Conservation (phyloP, 352 stramenopile species). For the Aphanomyces invadans region DNA sequence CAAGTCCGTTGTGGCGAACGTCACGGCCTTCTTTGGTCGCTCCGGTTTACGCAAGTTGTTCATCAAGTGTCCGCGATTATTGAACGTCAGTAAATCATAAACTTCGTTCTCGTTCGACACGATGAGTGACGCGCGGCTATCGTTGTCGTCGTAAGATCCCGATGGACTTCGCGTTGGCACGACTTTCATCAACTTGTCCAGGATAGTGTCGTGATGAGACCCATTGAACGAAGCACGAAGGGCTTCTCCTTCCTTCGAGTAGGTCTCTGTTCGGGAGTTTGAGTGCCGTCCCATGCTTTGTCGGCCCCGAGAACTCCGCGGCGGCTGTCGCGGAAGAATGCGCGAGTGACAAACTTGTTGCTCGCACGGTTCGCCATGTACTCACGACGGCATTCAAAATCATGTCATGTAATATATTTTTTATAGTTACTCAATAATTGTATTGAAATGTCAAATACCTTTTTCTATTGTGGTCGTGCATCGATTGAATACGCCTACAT, state of each 20-base stretch:
- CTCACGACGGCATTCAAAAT: not conserved
- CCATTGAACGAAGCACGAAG: slow-evolving; percentile 7
- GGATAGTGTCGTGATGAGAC: slow-evolving; percentile 2
- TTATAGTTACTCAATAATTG: not conserved
- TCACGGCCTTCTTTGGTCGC: slow-evolving; percentile 2
- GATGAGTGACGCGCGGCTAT: not conserved
- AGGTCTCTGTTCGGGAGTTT: slow-evolving; percentile 1
- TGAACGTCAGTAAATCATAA: slow-evolving; percentile 10
- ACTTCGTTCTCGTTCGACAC: not conserved
- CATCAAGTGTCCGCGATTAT: not conserved
- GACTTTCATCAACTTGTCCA: slow-evolving; percentile 6
- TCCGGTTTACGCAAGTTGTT: not conserved
- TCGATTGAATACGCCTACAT: too few relatives aligned
- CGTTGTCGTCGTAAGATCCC: not conserved
- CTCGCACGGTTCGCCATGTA: not conserved
- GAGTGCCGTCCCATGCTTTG: slow-evolving; percentile 4
- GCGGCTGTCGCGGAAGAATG: not conserved
- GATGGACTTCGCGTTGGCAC: not conserved
- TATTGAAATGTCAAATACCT: not conserved
- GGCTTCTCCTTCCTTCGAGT: slow-evolving; percentile 11
- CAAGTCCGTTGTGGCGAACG: not conserved
- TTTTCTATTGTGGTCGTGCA: not conserved
- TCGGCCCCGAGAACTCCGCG: not conserved
- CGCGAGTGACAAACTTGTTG: not conserved
- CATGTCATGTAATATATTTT: not conserved